Evolutionary conservation across 2,329 filamentous ascomycete species (phyloP).

Genomic region (Aspergillus fumigatus): DNA sequence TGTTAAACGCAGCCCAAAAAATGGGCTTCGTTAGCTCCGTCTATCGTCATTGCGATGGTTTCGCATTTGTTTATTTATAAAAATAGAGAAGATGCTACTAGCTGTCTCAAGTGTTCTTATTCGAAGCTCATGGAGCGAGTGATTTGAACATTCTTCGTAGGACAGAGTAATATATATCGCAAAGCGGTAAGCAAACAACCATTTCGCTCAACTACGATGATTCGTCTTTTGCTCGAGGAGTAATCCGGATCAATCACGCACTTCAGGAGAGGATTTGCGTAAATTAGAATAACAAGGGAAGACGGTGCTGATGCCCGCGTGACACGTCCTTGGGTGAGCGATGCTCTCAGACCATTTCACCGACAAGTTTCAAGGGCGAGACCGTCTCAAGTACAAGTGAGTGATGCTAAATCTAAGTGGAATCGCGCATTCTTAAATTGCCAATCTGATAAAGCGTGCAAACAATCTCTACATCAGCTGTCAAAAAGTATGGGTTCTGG

Average conservation of each 20-base stretch:
- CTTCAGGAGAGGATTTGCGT: not conserved
- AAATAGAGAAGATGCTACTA: no score
- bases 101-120: no score
- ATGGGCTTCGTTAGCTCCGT: no score
- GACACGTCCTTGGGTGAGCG: not conserved
- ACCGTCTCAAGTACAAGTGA: not conserved
- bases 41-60: no score
- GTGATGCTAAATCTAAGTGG: not conserved
- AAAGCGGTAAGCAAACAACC: not conserved
- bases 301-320: not conserved
- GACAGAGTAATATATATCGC: not conserved
- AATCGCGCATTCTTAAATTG: constrained; percentile 35
- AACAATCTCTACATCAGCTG: constrained; percentile 22
- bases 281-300: not conserved
- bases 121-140: no score
- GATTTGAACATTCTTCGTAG: not conserved
- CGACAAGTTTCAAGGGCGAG: not conserved
- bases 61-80: no score
- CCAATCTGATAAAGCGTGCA: constrained; percentile 6
- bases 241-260: not conserved
- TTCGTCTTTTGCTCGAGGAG: not conserved
- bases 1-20: no score
- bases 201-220: not conserved
- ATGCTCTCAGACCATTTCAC: not conserved
- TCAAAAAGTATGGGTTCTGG: constrained; percentile 18